Evolutionary conservation across 352 stramenopile genomes (phyloP).

Genomic region (Globisporangium alternatum): DNA sequence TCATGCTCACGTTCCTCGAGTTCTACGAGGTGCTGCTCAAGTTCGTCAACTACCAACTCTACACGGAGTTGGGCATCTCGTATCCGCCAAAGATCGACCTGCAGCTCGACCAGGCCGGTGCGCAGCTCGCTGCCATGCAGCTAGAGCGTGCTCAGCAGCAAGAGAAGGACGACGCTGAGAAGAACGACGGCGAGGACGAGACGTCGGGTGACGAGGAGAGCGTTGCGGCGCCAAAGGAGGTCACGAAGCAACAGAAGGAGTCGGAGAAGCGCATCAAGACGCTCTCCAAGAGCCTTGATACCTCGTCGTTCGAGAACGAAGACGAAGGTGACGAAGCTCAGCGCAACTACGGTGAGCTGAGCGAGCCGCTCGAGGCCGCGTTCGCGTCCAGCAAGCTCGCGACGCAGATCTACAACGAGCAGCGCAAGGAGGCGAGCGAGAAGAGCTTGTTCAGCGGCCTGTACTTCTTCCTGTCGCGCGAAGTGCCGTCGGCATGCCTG

Average conservation of each 20-base stretch:
- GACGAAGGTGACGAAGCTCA: conserved; percentile 71
- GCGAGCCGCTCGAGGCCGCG: conserved; percentile 88
- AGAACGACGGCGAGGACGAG: conserved; percentile 26
- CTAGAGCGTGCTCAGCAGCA: conserved; percentile 49
- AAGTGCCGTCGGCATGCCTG: conserved; percentile 93
- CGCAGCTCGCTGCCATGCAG: conserved; percentile 65
- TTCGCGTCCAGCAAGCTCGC: conserved; percentile 81
- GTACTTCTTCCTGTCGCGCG: conserved; percentile 92
- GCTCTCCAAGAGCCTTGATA: conserved; percentile 36
- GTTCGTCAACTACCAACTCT: conserved; percentile 99
- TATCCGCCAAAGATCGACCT: conserved; percentile 94
- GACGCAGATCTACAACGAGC: conserved; percentile 72
- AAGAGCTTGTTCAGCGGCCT: conserved; percentile 82
- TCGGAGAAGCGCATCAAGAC: conserved; percentile 87
- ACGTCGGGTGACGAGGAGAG: conserved; percentile 27
- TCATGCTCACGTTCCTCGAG: conserved; percentile 99
- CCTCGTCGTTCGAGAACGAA: conserved; percentile 53
- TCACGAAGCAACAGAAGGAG: conserved; percentile 79
- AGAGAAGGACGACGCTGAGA: conserved; percentile 28
- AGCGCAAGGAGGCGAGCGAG: conserved; percentile 74
- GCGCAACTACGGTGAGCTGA: conserved; percentile 79
- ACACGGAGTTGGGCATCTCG: conserved; percentile 91
- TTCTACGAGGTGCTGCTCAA: conserved; percentile 98
- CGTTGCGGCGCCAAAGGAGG: conserved; percentile 16
- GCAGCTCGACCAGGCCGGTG: conserved; percentile 72